Base-by-base conservation (phyloP, 208 protist genomes). In the Angomonas ambiguus region DNA sequence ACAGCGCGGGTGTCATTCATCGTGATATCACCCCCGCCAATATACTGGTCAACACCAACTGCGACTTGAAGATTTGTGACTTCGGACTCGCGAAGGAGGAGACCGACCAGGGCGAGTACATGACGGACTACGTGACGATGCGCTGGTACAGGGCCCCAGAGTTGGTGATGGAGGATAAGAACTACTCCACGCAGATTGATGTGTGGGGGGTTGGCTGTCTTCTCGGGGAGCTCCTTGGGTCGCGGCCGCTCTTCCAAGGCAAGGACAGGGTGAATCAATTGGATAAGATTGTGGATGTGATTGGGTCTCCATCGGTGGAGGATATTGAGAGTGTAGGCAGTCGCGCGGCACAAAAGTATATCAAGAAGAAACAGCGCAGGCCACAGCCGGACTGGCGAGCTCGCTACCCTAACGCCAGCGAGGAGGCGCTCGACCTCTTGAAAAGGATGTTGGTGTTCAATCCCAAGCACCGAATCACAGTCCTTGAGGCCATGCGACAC, bases 41-140 rank as follows among this genome's bases (percentile, higher is more conserved):
- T 81, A 94, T 98, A 53, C 77, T 98, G 34, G 84, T 98, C 20
- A 98, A 98, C 83, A 95, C 84, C 30, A 98, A 98, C 76, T 98
- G 97, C 77, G 96, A 98, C 62, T 69, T 98, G 16, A 98, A 98
- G 82, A 97, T 98, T 56, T 96, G 92, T 64, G 96, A 98, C 82
- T 97, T 98, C 74, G 95, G 93, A 1, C 82, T 97, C 25, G 88
- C 92, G 13, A 91, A 93, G 74, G 88, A 94, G 62, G 87, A 92
- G 67, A 85, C 75, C 45, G 85, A 95, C 48, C 83, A 93, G 63
- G 89, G 80, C 4, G 84, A 94, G 60, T 82, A 94, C 76, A 94
- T 97, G 88, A 97, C 94, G 22, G 92, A 97, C 70, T 97, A 97
- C 75, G 94, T 97, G 62, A 96, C 91, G 34, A 97, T 96, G 88